Percentiles rank a stretch among this genome's conserved stretches.
These are phyloP conservation scores for Nitzschia sp. DNA, from an alignment of 108 stramenopile species.

Conservation along the genomic window DNA sequence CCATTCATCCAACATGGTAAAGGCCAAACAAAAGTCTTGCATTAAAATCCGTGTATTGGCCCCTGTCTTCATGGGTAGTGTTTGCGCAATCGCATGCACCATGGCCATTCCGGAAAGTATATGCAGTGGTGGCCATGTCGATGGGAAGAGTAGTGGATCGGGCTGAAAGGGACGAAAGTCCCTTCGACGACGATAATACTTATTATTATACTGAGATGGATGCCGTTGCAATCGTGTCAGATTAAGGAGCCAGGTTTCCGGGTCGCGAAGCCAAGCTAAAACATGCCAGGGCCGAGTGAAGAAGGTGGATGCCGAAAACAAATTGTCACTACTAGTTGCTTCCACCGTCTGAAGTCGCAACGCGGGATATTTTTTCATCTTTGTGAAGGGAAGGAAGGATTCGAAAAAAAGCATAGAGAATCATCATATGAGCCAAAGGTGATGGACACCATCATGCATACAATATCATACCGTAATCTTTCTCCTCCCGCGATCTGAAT, in stretches of 20 bases:
- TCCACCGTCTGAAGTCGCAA: slow-evolving; percentile 52
- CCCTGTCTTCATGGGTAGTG: not conserved
- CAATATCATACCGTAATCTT: no score
- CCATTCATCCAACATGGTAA: slow-evolving; percentile 69
- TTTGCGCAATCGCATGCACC: slow-evolving; percentile 17
- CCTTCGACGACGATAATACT: not conserved
- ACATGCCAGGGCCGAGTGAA: slow-evolving; percentile 45
- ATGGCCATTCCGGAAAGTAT: slow-evolving; percentile 30
- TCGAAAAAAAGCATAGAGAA: no score
- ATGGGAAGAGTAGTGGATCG: slow-evolving; percentile 66
- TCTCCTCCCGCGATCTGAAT: no score
- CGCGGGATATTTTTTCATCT: slow-evolving; percentile 24
- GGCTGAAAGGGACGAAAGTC: slow-evolving; percentile 7
- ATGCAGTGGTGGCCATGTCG: slow-evolving; percentile 64
- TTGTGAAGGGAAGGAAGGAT: no score
- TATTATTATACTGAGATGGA: slow-evolving; percentile 1
- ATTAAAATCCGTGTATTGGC: slow-evolving; percentile 5
- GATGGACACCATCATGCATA: no score
- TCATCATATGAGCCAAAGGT: no score
- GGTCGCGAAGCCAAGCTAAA: slow-evolving; percentile 51
- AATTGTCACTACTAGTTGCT: not conserved
- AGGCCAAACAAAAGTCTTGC: slow-evolving; percentile 27
- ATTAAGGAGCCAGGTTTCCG: slow-evolving; percentile 51
- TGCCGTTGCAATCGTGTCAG: slow-evolving; percentile 21
- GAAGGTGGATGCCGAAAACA: slow-evolving; percentile 2